Percentiles rank a stretch among this genome's conserved stretches.
These are phyloP conservation scores for Crucihimalaya himalaica DNA, from an alignment of 345 rosid genomes.

Conservation along the genomic window DNA sequence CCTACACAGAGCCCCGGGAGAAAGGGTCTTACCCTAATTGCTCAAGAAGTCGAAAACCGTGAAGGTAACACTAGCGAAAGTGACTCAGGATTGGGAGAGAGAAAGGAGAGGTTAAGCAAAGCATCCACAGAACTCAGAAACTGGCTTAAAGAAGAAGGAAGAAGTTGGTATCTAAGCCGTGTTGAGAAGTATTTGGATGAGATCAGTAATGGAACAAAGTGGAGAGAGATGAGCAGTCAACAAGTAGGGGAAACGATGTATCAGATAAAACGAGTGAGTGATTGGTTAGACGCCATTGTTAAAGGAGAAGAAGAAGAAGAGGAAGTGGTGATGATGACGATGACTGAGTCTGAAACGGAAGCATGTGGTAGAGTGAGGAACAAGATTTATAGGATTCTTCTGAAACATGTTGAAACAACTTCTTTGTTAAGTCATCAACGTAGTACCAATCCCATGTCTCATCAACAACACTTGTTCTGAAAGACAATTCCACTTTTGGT, in stretches of 20 bases:
- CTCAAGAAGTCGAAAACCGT: slow-evolving; percentile 17
- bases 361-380: slow-evolving; percentile 56
- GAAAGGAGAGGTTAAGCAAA: slow-evolving; percentile 34
- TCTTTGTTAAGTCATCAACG: slow-evolving; percentile 38
- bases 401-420: slow-evolving; percentile 74
- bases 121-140: slow-evolving; percentile 45
- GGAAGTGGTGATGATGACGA: slow-evolving; percentile 25
- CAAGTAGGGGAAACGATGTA: slow-evolving; percentile 54
- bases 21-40: slow-evolving; percentile 23
- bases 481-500: background rate
- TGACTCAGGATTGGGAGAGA: slow-evolving; percentile 39
- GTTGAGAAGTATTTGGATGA: slow-evolving; percentile 62
- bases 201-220: slow-evolving; percentile 37
- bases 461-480: slow-evolving; percentile 15
- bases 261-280: slow-evolving; percentile 61
- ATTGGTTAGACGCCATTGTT: slow-evolving; percentile 57
- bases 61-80: slow-evolving; percentile 32
- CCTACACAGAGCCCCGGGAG: slow-evolving; percentile 19
- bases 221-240: slow-evolving; percentile 41
- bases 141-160: slow-evolving; percentile 49
- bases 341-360: slow-evolving; percentile 46
- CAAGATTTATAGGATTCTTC: slow-evolving; percentile 59
- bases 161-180: slow-evolving; percentile 53
- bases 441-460: slow-evolving; percentile 21
- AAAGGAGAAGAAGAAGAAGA: slow-evolving; percentile 21